These are phyloP conservation scores for Cyberlindnera sargentensis DNA, from an alignment of 805 yeast genomes.

Conservation along the genomic window DNA sequence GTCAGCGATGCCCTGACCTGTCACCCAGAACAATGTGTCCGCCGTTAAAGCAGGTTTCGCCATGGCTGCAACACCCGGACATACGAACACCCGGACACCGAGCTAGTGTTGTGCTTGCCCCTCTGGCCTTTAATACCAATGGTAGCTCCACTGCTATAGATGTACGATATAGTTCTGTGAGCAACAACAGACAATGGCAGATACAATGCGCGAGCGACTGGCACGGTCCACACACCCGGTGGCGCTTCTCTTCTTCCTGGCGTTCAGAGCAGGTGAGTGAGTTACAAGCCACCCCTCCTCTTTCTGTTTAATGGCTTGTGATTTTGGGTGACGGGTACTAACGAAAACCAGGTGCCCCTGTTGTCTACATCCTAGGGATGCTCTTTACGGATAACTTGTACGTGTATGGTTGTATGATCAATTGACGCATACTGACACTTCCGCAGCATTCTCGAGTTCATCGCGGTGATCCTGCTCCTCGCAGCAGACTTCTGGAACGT, in stretches of 20 bases:
- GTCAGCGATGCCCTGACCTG: no score
- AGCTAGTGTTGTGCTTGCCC: no score
- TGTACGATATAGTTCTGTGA: no score
- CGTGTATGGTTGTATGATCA: slow-evolving; percentile 1
- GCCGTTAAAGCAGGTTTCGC: no score
- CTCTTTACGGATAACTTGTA: slow-evolving; percentile 55
- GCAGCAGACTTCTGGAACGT: slow-evolving; percentile 94
- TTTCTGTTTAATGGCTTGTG: neutral
- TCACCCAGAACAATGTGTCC: no score
- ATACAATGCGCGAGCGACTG: slow-evolving; percentile 35
- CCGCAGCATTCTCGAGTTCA: slow-evolving; percentile 61
- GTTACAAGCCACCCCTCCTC: no score
- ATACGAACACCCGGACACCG: neutral
- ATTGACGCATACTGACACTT: neutral
- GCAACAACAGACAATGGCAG: neutral
- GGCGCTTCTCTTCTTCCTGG: slow-evolving; percentile 60
- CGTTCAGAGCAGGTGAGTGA: slow-evolving; percentile 43
- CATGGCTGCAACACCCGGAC: neutral
- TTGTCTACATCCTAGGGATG: slow-evolving; percentile 64
- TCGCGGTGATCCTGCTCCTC: slow-evolving; percentile 62
- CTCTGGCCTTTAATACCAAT: no score
- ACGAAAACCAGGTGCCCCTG: slow-evolving; percentile 39
- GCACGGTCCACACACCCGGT: slow-evolving; percentile 76
- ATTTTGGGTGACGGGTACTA: neutral
- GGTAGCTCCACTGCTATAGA: no score